Percentiles rank a stretch among this genome's conserved stretches.
Conservation (phyloP, 2,329 filamentous ascomycete genomes). For the Hyphodiscus sp. region DNA sequence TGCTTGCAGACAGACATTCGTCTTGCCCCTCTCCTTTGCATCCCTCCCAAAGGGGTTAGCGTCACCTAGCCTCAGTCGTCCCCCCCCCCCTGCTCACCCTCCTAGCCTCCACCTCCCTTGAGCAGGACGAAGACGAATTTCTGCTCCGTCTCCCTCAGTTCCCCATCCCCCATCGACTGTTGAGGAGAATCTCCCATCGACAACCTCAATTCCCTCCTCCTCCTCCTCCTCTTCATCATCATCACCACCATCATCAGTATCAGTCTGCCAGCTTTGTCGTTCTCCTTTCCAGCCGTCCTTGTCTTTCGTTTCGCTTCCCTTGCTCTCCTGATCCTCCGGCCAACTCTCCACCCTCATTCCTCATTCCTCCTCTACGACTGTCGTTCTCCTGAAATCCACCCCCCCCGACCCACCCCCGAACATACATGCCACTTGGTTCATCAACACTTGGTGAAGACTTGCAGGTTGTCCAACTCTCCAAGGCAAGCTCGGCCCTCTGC, state of each 20-base stretch:
- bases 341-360: constrained; percentile 16
- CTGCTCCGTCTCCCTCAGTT: constrained; percentile 4
- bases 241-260: no score
- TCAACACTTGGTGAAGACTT: constrained; percentile 9
- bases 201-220: constrained; percentile 2
- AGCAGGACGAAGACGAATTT: background rate
- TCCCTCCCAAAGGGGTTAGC: no score
- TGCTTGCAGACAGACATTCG: no score
- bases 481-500: constrained; percentile 3
- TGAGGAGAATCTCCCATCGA: constrained; percentile 10
- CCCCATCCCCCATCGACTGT: constrained; percentile 6
- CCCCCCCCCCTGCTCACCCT: background rate
- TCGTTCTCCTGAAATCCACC: constrained; percentile 19
- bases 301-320: constrained; percentile 15
- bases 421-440: background rate
- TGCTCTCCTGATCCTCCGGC: constrained; percentile 6
- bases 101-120: background rate
- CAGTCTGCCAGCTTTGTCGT: constrained; percentile 6
- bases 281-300: constrained; percentile 9
- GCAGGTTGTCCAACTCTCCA: constrained; percentile 18
- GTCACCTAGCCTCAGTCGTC: no score
- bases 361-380: constrained; percentile 16
- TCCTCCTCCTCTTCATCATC: constrained; percentile 1
- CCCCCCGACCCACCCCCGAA: constrained; percentile 1
- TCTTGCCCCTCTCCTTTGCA: no score